phyloP scores from a whole-genome alignment of 2,329 filamentous ascomycete species.

The Phaeosphaeria sp. region DNA sequence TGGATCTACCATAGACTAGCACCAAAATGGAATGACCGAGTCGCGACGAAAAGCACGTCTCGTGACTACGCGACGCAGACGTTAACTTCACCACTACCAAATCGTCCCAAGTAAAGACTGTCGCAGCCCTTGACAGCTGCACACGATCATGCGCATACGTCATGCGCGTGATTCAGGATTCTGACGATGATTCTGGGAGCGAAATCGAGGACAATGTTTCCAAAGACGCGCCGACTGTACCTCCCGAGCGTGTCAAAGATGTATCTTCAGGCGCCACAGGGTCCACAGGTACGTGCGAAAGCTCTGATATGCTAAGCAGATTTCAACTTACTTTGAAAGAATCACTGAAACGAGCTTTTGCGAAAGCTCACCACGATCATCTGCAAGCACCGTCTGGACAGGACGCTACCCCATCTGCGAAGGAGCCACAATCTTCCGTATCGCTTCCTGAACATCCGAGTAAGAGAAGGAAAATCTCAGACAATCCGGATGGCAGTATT shows the following conservation, averaged over 20 bases:
- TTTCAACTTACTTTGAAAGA: conserved; percentile 9
- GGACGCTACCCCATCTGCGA: conserved; percentile 6
- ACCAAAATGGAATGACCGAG: neutral
- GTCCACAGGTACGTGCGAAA: conserved; percentile 34
- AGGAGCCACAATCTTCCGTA: conserved; percentile 23
- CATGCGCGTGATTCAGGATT: conserved; percentile 45
- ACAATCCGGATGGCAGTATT: conserved; percentile 2
- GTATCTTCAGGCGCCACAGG: conserved; percentile 25
- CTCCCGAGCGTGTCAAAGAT: conserved; percentile 5
- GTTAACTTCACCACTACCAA: neutral
- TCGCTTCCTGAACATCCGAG: conserved; percentile 26
- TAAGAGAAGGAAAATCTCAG: conserved; percentile 31
- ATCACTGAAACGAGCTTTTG: conserved; percentile 31
- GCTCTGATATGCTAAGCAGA: neutral
- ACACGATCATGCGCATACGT: conserved; percentile 13
- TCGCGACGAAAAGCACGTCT: neutral
- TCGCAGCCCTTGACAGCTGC: neutral
- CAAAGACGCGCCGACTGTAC: conserved; percentile 21
- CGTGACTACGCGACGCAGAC: neutral
- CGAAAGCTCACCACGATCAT: conserved; percentile 33
- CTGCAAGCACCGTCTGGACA: conserved; percentile 20
- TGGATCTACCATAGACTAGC: neutral
- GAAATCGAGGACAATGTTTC: conserved; percentile 27
- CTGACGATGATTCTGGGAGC: conserved; percentile 46
- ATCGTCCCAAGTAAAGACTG: neutral